Base-by-base conservation (phyloP, 2,329 filamentous ascomycete genomes). In the Fusarium euwallaceae region DNA sequence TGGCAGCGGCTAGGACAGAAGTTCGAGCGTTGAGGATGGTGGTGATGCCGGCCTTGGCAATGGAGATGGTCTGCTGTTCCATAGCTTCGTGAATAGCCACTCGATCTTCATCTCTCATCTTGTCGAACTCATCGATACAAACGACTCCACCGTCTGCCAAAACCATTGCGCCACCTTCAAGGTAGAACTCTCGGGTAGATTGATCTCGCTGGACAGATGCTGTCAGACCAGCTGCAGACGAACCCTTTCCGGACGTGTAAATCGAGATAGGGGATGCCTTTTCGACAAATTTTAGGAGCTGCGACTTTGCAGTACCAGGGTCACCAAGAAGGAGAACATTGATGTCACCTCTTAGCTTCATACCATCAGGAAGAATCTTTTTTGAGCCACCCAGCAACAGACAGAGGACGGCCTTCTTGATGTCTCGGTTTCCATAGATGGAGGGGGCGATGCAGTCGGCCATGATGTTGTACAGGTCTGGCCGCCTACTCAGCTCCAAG, bases 61-160 rank as follows among this genome's bases (percentile, higher is more conserved):
- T 98, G 12, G 97, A 98, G 71, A 99, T 99, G 0, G 97, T 99
- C 84, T 99, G 97, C 85, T 99, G 97, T 82, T 99, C 97, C 97
- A 99, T 99, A 68, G 97, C 97, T 89, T 99, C 97, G 88, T 99
- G 97, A 76, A 99, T 99, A 2, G 97, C 97, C 8, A 98, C 97
- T 78, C 97, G 91, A 79, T 99, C 97, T 83, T 99, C 97, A 81
- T 99, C 97, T 72, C 97, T 90, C 97, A 99, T 99, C 88, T 99
- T 99, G 86, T 99, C 97, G 81, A 99, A 99, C 84, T 99, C 97
- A 81, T 99, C 97, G 78, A 99, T 99, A 83, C 97, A 98, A 11
- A 98, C 97, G 1, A 98, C 96, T 78, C 97, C 97, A 3, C 95
- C 95, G 76, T 99, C 97, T 5, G 97, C 97, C 20, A 99, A 90